Percentiles rank a stretch among this genome's conserved stretches.
Conservation (phyloP, 2,329 filamentous ascomycete genomes). For the Xylaria sp. region DNA sequence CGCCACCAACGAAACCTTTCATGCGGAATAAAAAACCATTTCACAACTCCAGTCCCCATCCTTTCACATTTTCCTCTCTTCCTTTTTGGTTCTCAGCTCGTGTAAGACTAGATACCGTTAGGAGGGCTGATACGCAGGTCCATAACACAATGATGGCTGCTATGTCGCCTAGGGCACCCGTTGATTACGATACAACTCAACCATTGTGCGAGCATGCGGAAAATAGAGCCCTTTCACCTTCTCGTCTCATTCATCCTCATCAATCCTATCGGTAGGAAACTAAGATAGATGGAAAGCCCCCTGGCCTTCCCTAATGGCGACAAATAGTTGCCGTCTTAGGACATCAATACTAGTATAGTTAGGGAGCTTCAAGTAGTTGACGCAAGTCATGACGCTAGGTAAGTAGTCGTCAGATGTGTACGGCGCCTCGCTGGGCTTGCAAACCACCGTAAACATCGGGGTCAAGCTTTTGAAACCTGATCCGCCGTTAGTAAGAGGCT, state of each 20-base stretch:
- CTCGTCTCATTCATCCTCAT: background rate
- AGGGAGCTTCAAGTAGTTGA: constrained; percentile 97
- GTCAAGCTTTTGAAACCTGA: constrained; percentile 94
- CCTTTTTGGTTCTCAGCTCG: constrained; percentile 11
- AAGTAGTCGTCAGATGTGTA: constrained; percentile 95
- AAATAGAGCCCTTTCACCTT: constrained; percentile 17
- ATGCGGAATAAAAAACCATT: constrained; percentile 28
- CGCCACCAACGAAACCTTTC: constrained; percentile 27
- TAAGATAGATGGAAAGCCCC: constrained; percentile 96
- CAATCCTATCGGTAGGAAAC: constrained; percentile 14
- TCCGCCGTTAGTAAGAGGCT: constrained; percentile 40
- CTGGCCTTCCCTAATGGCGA: constrained; percentile 93
- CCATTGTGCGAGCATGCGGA: constrained; percentile 26
- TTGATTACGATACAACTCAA: constrained; percentile 24
- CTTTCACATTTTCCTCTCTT: constrained; percentile 24
- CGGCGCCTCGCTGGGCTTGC: constrained; percentile 95
- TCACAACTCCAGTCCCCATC: constrained; percentile 15
- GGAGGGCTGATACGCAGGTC: constrained; percentile 12
- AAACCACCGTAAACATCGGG: constrained; percentile 98
- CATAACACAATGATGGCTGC: constrained; percentile 28
- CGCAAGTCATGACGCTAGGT: constrained; percentile 99
- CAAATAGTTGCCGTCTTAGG: constrained; percentile 78
- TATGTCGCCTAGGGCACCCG: constrained; percentile 19
- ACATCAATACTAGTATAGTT: constrained; percentile 84
- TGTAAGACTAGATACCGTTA: constrained; percentile 1